Evolutionary conservation across 2,329 filamentous ascomycete species (phyloP).

Genomic region (Talaromyces piceae): DNA sequence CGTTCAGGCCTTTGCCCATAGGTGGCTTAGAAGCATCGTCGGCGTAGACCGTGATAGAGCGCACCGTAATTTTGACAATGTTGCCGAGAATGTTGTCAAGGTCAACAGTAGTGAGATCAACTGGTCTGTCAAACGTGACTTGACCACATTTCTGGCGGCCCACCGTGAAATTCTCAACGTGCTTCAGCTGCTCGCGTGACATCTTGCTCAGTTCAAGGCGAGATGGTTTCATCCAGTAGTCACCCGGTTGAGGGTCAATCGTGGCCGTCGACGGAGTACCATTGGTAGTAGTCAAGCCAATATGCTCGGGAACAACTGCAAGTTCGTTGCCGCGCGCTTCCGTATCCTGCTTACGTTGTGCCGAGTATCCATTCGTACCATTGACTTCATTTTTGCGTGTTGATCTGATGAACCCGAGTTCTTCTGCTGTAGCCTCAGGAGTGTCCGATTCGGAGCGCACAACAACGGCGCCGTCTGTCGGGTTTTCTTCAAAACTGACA

Average conservation of each 20-base stretch:
- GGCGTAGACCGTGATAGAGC: constrained; percentile 82
- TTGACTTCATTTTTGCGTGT: constrained; percentile 41
- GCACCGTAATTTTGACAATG: constrained; percentile 68
- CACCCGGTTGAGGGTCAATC: constrained; percentile 54
- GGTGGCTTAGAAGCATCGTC: constrained; percentile 70
- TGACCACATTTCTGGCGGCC: constrained; percentile 75
- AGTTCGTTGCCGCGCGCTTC: constrained; percentile 69
- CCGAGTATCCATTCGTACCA: constrained; percentile 31
- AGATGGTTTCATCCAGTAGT: constrained; percentile 80
- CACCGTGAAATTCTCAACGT: constrained; percentile 67
- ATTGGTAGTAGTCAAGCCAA: constrained; percentile 31
- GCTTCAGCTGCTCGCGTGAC: constrained; percentile 70
- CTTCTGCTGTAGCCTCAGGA: constrained; percentile 49
- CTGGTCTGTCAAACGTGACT: constrained; percentile 71
- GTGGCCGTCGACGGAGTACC: constrained; percentile 23
- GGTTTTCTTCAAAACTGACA: constrained; percentile 86
- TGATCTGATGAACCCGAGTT: constrained; percentile 54
- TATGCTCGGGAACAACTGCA: constrained; percentile 63
- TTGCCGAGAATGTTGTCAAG: constrained; percentile 71
- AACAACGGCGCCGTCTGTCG: constrained; percentile 46
- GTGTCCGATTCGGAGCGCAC: constrained; percentile 45
- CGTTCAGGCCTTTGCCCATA: constrained; percentile 81
- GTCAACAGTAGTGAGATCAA: constrained; percentile 73
- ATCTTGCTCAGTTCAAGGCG: constrained; percentile 69
- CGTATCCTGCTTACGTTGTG: constrained; percentile 51